A percentile compares a stretch with the other conserved stretches of the same genome.
These are phyloP conservation scores for Zasmidium citrigriseum DNA, from an alignment of 2,329 filamentous ascomycete species.

Conservation along the genomic window DNA sequence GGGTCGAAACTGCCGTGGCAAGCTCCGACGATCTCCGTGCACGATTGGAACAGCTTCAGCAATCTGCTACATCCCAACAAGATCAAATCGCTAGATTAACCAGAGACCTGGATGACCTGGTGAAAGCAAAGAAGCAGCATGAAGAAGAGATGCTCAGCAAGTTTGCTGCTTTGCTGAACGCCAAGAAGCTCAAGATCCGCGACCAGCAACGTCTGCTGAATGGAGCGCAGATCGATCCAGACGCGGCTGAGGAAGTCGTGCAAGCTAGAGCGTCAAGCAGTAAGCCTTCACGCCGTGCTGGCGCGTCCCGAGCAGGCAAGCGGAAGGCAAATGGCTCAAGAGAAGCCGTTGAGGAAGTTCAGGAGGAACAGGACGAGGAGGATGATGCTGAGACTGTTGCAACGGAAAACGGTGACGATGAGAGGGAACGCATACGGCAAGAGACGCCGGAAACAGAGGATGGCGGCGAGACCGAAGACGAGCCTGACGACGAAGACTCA, in stretches of 20 bases:
- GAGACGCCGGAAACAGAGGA: constrained; percentile 18
- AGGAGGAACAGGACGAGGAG: constrained; percentile 39
- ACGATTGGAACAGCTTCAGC: constrained; percentile 43
- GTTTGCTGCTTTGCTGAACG: constrained; percentile 70
- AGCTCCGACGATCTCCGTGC: constrained; percentile 44
- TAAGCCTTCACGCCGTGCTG: constrained; percentile 22
- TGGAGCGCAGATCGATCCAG: constrained; percentile 62
- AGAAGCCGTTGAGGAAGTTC: constrained; percentile 46
- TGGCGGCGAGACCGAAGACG: constrained; percentile 14
- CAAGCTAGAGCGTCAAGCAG: constrained; percentile 9
- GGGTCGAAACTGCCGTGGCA: constrained; percentile 63
- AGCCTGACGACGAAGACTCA: background rate
- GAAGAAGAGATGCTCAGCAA: constrained; percentile 69
- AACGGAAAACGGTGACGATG: constrained; percentile 28
- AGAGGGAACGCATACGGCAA: constrained; percentile 10
- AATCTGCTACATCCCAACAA: constrained; percentile 50
- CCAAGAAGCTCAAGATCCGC: constrained; percentile 78
- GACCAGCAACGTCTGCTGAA: constrained; percentile 68
- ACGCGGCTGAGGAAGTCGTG: constrained; percentile 42
- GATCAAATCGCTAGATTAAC: constrained; percentile 60
- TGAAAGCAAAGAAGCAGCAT: constrained; percentile 65
- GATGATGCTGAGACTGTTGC: constrained; percentile 27
- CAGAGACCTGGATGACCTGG: constrained; percentile 65
- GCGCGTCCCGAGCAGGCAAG: constrained; percentile 32
- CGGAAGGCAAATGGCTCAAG: constrained; percentile 37